phyloP scores from a whole-genome alignment of 1,284 basidiomycete species.

The Austroboletus niveus region DNA sequence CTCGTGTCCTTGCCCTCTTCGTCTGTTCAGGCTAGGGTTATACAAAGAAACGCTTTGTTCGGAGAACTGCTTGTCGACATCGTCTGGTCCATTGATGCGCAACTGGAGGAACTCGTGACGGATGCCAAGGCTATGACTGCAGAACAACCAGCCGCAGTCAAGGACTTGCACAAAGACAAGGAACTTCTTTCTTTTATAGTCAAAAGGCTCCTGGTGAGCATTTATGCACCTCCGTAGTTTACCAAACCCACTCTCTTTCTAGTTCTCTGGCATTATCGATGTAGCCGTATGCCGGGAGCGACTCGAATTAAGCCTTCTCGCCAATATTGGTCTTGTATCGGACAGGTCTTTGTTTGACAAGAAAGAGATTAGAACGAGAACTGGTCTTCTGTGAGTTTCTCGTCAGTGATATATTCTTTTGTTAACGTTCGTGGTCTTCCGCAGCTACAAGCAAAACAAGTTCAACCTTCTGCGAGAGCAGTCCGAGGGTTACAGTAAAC shows the following conservation, averaged over 20 bases:
- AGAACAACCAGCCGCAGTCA: slow-evolving; percentile 15
- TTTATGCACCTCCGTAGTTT: neutral
- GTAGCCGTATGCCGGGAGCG: slow-evolving; percentile 66
- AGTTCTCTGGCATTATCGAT: slow-evolving; percentile 48
- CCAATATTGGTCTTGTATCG: slow-evolving; percentile 58
- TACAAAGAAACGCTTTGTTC: slow-evolving; percentile 44
- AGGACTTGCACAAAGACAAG: slow-evolving; percentile 44
- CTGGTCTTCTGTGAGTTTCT: slow-evolving; percentile 70
- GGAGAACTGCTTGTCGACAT: slow-evolving; percentile 74
- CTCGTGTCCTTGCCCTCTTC: slow-evolving; percentile 65
- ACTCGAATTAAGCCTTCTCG: slow-evolving; percentile 62
- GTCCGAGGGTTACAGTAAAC: slow-evolving; percentile 94
- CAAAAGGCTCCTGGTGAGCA: slow-evolving; percentile 63
- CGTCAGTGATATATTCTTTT: neutral
- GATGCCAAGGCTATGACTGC: slow-evolving; percentile 44
- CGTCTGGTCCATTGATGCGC: slow-evolving; percentile 74
- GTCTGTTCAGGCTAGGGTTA: slow-evolving; percentile 34
- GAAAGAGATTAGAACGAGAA: slow-evolving; percentile 76
- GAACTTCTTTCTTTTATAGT: slow-evolving; percentile 56
- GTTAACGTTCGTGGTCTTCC: slow-evolving; percentile 12
- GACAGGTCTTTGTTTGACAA: slow-evolving; percentile 64
- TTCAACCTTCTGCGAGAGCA: slow-evolving; percentile 97
- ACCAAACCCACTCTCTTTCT: slow-evolving; percentile 4
- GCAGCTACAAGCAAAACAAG: slow-evolving; percentile 96
- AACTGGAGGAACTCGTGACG: slow-evolving; percentile 65